Percentiles rank a stretch among this genome's conserved stretches.
phyloP scores from a whole-genome alignment of 2,329 filamentous ascomycete species.

The Biscogniauxia sp. region DNA sequence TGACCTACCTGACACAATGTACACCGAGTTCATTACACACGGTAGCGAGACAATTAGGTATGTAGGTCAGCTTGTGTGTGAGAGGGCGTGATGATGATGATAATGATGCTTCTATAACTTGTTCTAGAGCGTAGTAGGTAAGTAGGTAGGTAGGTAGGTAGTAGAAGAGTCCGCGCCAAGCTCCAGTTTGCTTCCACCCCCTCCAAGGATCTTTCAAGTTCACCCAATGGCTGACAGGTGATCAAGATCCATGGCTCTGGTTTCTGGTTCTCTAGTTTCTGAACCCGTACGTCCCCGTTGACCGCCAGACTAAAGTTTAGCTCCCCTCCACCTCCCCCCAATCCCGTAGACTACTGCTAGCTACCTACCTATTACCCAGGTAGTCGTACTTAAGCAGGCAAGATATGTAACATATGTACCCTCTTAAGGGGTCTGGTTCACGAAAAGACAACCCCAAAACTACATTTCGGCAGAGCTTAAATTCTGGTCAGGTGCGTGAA shows the following conservation, averaged over 20 bases:
- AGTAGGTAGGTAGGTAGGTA: too few species aligned
- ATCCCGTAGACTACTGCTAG: too few species aligned
- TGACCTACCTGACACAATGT: not conserved
- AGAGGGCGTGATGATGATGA: not conserved
- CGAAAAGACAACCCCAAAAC: not conserved
- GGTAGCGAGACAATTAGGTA: constrained; percentile 1
- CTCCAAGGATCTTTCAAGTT: constrained; percentile 16
- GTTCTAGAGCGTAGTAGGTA: too few species aligned
- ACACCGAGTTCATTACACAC: constrained; percentile 5
- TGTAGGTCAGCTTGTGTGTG: not conserved
- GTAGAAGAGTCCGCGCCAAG: not conserved
- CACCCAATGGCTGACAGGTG: constrained; percentile 14
- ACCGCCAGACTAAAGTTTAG: constrained; percentile 5
- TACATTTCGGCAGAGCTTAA: not conserved
- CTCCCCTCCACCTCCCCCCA: too few species aligned
- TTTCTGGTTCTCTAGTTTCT: not conserved
- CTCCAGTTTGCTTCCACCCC: not conserved
- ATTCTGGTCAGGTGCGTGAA: constrained; percentile 1
- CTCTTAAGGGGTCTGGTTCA: not conserved
- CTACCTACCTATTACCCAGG: too few species aligned
- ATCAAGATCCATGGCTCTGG: constrained; percentile 15
- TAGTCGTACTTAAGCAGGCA: not conserved
- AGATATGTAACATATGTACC: too few species aligned
- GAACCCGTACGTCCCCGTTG: constrained; percentile 7
- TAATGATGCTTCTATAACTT: too few species aligned